Base-by-base conservation (phyloP, 1,284 basidiomycete genomes). In the Sutorius eximius region DNA sequence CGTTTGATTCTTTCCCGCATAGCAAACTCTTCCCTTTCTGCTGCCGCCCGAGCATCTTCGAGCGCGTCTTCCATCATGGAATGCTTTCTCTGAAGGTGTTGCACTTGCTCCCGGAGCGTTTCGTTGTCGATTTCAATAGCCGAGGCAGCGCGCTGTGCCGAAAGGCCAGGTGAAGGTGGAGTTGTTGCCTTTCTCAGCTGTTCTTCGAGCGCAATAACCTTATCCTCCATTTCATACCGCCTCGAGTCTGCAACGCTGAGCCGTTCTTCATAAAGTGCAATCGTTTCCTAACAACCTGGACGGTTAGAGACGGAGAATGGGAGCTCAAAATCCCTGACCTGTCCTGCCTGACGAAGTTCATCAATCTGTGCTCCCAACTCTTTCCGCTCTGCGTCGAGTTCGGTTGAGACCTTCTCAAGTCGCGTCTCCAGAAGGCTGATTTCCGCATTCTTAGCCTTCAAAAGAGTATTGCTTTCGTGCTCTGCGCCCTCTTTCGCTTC, bases 111-210 rank as follows among this genome's bases (percentile, higher is more conserved):
- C 18, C 83, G 85, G 30, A 97, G 81, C 24, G 85, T 87, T 71
- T 98, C 94, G 65, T 96, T 96, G 73, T 98, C 95, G 64, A 98
- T 98, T 66, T 94, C 86, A 1, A 87, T 83, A 0, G 93, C 83
- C 3, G 83, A 81, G 12, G 77, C 69, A 9, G 80, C 73, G 48
- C 77, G 75, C 11, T 76, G 75, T 22, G 72, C 71, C 9, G 65
- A 61, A 2, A 73, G 67, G 2, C 65, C 60, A 5, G 79, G 75
- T 8, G 78, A 79, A 11, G 67, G 67, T 8, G 76, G 76, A 27
- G 65, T 57, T 7, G 66, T 63, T 57, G 57, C 64, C 57, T 61
- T 76, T 68, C 58, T 70, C 56, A 59, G 70, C 52, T 82, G 78
- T 32, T 83, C 80, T 67, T 94, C 87, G 11, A 93, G 76, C 5